phyloP scores from a whole-genome alignment of 2,329 filamentous ascomycete species.

The Penicillium brasilianum region DNA sequence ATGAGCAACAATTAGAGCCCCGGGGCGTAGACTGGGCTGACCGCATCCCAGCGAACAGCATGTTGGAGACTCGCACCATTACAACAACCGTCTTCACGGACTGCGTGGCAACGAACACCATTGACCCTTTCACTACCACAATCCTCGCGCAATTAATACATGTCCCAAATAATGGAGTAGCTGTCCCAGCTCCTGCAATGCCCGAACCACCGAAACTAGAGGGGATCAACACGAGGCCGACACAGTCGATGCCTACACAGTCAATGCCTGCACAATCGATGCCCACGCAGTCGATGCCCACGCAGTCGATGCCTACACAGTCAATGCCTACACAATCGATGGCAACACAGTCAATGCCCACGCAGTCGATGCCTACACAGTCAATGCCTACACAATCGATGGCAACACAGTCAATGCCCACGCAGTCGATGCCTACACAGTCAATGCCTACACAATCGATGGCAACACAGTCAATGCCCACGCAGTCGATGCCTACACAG shows the following conservation, averaged over 20 bases:
- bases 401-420: too few relatives aligned
- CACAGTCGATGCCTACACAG: constrained; percentile 55
- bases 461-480: too few relatives aligned
- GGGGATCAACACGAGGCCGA: neutral
- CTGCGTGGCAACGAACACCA: constrained; percentile 17
- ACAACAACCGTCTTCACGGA: constrained; percentile 31
- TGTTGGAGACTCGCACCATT: constrained; percentile 27
- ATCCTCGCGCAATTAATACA: constrained; percentile 11
- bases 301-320: too few relatives aligned
- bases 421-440: too few relatives aligned
- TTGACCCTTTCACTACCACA: constrained; percentile 12
- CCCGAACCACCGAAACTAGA: constrained; percentile 81
- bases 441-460: too few relatives aligned
- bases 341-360: too few relatives aligned
- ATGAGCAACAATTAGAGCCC: constrained; percentile 16
- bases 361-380: too few relatives aligned
- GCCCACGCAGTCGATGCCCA: too few relatives aligned
- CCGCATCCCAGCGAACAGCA: constrained; percentile 12
- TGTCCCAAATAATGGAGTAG: constrained; percentile 9
- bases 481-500: too few relatives aligned
- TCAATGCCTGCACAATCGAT: too few relatives aligned
- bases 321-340: too few relatives aligned
- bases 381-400: too few relatives aligned
- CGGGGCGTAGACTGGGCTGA: constrained; percentile 12
- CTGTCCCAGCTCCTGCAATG: constrained; percentile 88